Conservation (phyloP, 2,329 filamentous ascomycete species). For the Cercospora zeina region DNA sequence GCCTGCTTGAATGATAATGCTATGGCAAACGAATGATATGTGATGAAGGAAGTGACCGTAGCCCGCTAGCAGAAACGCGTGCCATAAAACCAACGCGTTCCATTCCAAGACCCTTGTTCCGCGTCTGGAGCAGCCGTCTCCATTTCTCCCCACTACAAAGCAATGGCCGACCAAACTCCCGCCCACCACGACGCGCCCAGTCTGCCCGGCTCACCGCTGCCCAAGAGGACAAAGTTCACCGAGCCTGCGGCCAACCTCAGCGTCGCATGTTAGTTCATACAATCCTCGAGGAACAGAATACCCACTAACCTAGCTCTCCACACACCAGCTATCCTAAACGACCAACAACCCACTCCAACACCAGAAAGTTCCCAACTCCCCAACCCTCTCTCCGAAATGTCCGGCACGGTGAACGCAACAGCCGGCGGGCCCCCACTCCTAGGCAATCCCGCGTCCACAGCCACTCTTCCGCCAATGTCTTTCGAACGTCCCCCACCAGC, state of each 20-base stretch:
- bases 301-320: not conserved
- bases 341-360: conserved; percentile 40
- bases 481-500: conserved; percentile 53
- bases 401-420: conserved; percentile 24
- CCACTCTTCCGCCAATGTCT: conserved; percentile 37
- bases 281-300: not conserved
- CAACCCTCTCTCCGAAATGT: conserved; percentile 32
- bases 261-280: conserved; percentile 38
- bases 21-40: not conserved
- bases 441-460: conserved; percentile 18
- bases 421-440: conserved; percentile 17
- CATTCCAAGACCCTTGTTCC: not conserved
- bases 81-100: conserved; percentile 3
- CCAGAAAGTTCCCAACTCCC: conserved; percentile 32
- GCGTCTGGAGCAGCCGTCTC: conserved; percentile 7
- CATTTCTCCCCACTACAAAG: conserved; percentile 13
- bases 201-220: conserved; percentile 69
- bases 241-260: conserved; percentile 43
- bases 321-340: conserved; percentile 41
- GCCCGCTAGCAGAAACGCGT: conserved; percentile 5
- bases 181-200: conserved; percentile 54
- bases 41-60: not conserved
- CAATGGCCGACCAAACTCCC: conserved; percentile 40
- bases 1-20: not conserved
- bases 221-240: conserved; percentile 75